Percentiles rank a stretch among this genome's conserved stretches.
These are phyloP conservation scores for Trametes polyzona DNA, from an alignment of 1,284 basidiomycete genomes.

Conservation along the genomic window DNA sequence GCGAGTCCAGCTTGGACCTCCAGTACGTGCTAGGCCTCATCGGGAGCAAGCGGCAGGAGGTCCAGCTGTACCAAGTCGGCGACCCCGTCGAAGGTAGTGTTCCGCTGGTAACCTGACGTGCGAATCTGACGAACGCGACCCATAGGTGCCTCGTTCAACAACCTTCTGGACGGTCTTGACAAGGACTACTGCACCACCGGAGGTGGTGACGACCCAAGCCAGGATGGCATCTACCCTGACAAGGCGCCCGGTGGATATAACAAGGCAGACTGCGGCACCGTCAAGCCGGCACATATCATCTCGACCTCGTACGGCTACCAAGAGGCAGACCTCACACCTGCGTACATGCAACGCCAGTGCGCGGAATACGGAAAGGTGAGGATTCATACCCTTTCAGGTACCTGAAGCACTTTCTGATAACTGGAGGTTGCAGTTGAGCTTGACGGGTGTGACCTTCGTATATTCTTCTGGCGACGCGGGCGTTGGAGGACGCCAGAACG, in stretches of 20 bases:
- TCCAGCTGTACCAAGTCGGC: conserved; percentile 53
- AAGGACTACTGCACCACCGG: conserved; percentile 46
- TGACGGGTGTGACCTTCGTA: conserved; percentile 61
- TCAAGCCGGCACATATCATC: conserved; percentile 53
- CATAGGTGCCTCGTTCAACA: conserved; percentile 47
- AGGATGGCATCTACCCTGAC: conserved; percentile 48
- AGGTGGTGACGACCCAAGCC: conserved; percentile 46
- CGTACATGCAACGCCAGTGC: conserved; percentile 56
- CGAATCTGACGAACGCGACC: background rate
- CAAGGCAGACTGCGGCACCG: conserved; percentile 54
- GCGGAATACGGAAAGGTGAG: conserved; percentile 55
- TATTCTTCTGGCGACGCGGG: conserved; percentile 71
- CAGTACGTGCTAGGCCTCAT: conserved; percentile 45
- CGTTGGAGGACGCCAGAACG: conserved; percentile 49
- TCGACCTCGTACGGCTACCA: conserved; percentile 57
- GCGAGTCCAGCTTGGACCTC: conserved; percentile 53
- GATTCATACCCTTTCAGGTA: too few relatives aligned
- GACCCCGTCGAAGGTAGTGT: conserved; percentile 42
- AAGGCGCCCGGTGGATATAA: conserved; percentile 40
- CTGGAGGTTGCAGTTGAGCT: conserved; percentile 50
- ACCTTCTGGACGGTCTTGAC: conserved; percentile 50
- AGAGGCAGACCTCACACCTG: conserved; percentile 49
- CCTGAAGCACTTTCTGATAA: background rate
- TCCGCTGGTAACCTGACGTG: background rate
- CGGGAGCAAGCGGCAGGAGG: conserved; percentile 36